phyloP scores from a whole-genome alignment of 2,329 filamentous ascomycete species.

The Fusarium avenaceum region DNA sequence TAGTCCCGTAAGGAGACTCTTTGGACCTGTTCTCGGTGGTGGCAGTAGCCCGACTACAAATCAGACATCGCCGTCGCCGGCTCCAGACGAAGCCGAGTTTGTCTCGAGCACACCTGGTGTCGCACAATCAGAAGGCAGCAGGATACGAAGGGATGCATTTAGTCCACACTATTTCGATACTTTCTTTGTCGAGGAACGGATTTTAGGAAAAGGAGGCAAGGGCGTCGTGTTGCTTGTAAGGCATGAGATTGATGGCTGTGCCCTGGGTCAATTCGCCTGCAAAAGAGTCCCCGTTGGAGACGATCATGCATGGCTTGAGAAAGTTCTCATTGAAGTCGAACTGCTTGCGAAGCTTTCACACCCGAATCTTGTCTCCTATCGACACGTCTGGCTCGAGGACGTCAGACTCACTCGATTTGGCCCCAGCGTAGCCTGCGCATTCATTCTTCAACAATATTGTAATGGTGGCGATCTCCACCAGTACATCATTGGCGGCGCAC shows the following conservation, averaged over 20 bases:
- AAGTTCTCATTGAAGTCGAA: slow-evolving; percentile 92
- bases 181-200: slow-evolving; percentile 91
- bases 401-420: slow-evolving; percentile 86
- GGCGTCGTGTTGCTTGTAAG: slow-evolving; percentile 95
- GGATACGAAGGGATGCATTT: slow-evolving; percentile 89
- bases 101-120: slow-evolving; percentile 66
- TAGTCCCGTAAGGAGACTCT: slow-evolving; percentile 68
- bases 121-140: slow-evolving; percentile 67
- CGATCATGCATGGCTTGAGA: slow-evolving; percentile 94
- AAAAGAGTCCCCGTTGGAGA: slow-evolving; percentile 97
- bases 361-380: slow-evolving; percentile 94
- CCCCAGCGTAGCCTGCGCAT: slow-evolving; percentile 92
- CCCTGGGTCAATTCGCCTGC: slow-evolving; percentile 92
- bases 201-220: slow-evolving; percentile 91
- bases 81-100: slow-evolving; percentile 60
- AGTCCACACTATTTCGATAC: slow-evolving; percentile 92
- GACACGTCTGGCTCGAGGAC: slow-evolving; percentile 97
- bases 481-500: slow-evolving; percentile 80
- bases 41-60: slow-evolving; percentile 23
- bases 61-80: slow-evolving; percentile 36
- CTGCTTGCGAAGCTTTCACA: slow-evolving; percentile 92
- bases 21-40: slow-evolving; percentile 59
- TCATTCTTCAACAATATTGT: slow-evolving; percentile 98
- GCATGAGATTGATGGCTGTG: slow-evolving; percentile 90
- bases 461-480: slow-evolving; percentile 91